A percentile compares a stretch with the other conserved stretches of the same genome.
Conservation (phyloP, 495 filamentous ascomycete genomes). For the Corynascus novoguineensis region DNA sequence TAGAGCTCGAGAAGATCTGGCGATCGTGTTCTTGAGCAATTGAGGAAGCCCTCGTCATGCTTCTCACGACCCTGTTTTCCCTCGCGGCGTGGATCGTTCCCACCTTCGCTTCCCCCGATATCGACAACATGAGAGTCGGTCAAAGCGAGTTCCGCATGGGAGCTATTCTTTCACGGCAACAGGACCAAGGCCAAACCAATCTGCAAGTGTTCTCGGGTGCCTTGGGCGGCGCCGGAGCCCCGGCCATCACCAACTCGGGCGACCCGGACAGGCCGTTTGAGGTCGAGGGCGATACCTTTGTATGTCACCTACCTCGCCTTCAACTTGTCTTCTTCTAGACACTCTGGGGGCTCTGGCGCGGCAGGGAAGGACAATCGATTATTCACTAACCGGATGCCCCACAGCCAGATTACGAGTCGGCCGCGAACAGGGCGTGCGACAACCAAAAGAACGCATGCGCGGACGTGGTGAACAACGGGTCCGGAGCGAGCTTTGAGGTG, state of each 20-base stretch:
- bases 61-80: background rate
- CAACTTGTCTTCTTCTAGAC: background rate
- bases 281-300: conserved; percentile 45
- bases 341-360: no score
- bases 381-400: background rate
- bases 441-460: conserved; percentile 41
- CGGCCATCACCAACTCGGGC: conserved; percentile 33
- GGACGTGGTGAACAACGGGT: conserved; percentile 27
- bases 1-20: no score
- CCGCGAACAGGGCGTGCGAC: conserved; percentile 35
- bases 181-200: conserved; percentile 19
- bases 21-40: no score
- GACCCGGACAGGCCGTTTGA: conserved; percentile 39
- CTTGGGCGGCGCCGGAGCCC: conserved; percentile 22
- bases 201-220: conserved; percentile 25
- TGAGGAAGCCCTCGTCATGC: background rate
- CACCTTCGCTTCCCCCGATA: conserved; percentile 9
- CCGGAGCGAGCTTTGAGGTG: conserved; percentile 25
- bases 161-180: conserved; percentile 18
- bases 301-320: conserved; percentile 24
- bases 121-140: conserved; percentile 5
- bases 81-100: conserved; percentile 10
- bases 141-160: conserved; percentile 22
- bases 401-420: conserved; percentile 38
- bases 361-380: background rate